Conservation (phyloP, 768 basidiomycete species). For the Paxillus ammoniavirescens region DNA sequence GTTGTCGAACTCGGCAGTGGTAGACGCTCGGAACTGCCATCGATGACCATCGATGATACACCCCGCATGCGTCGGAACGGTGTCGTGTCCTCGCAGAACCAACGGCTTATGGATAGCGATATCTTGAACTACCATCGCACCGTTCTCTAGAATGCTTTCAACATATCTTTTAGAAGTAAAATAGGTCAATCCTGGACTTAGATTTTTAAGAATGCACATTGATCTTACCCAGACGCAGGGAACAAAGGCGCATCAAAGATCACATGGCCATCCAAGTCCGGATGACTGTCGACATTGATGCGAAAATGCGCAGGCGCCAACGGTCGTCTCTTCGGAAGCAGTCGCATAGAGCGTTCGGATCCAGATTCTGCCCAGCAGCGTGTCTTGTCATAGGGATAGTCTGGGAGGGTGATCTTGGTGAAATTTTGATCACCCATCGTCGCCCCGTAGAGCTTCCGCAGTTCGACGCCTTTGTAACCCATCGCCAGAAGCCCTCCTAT, state of each 20-base stretch:
- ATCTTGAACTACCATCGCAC: constrained; percentile 13
- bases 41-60: constrained; percentile 9
- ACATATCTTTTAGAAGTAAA: constrained; percentile 1
- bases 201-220: constrained; percentile 11
- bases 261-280: constrained; percentile 37
- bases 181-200: neutral
- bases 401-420: constrained; percentile 13
- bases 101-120: constrained; percentile 13
- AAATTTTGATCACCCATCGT: constrained; percentile 3
- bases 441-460: constrained; percentile 8
- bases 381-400: constrained; percentile 19
- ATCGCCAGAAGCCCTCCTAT: constrained; percentile 13
- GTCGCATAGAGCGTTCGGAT: constrained; percentile 9
- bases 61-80: constrained; percentile 6
- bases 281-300: constrained; percentile 25
- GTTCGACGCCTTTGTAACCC: constrained; percentile 14
- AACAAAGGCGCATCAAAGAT: constrained; percentile 40
- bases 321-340: constrained; percentile 23
- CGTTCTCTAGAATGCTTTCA: constrained; percentile 19
- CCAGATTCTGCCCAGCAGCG: constrained; percentile 18
- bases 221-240: constrained; percentile 40
- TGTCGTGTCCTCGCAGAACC: constrained; percentile 5
- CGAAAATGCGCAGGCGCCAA: constrained; percentile 30
- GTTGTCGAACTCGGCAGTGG: constrained; percentile 3
- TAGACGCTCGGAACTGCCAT: constrained; percentile 17